A percentile compares a stretch with the other conserved stretches of the same genome.
Conservation (phyloP, 2,329 filamentous ascomycete genomes). For the Coleophoma eucalyptorum region DNA sequence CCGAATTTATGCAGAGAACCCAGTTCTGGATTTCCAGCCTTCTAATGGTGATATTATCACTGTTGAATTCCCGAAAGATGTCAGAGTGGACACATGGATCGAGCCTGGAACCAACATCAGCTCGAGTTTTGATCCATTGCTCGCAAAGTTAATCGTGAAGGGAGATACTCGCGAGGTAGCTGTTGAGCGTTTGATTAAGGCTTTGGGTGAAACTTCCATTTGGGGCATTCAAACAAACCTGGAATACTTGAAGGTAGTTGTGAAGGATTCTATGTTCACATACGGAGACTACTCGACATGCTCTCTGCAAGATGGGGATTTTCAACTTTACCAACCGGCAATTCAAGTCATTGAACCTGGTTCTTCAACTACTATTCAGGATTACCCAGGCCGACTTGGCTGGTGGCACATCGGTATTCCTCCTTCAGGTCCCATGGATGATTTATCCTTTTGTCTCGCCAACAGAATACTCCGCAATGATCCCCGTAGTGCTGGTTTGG, state of each 20-base stretch:
- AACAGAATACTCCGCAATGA: constrained; percentile 56
- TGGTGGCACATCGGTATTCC: constrained; percentile 35
- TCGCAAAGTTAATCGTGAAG: constrained; percentile 66
- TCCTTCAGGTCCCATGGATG: constrained; percentile 35
- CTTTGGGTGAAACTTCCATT: constrained; percentile 20
- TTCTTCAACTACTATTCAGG: constrained; percentile 32
- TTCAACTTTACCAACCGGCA: constrained; percentile 18
- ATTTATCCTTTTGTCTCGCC: constrained; percentile 37
- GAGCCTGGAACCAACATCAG: constrained; percentile 66
- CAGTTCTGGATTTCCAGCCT: constrained; percentile 59
- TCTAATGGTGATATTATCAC: constrained; percentile 33
- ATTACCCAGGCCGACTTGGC: constrained; percentile 32
- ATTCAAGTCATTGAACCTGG: constrained; percentile 33
- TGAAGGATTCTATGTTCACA: constrained; percentile 42
- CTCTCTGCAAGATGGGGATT: constrained; percentile 21
- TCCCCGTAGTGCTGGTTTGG: constrained; percentile 45
- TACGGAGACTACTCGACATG: constrained; percentile 34
- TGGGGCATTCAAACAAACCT: constrained; percentile 53
- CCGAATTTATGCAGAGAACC: constrained; percentile 69
- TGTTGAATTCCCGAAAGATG: not conserved
- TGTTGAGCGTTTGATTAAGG: constrained; percentile 45
- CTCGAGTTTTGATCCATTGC: constrained; percentile 72
- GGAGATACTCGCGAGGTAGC: constrained; percentile 56
- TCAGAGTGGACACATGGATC: constrained; percentile 68
- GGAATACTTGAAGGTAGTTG: constrained; percentile 45